These are phyloP conservation scores for Durio zibethinus DNA, from an alignment of 345 rosid genomes.

Conservation along the genomic window DNA sequence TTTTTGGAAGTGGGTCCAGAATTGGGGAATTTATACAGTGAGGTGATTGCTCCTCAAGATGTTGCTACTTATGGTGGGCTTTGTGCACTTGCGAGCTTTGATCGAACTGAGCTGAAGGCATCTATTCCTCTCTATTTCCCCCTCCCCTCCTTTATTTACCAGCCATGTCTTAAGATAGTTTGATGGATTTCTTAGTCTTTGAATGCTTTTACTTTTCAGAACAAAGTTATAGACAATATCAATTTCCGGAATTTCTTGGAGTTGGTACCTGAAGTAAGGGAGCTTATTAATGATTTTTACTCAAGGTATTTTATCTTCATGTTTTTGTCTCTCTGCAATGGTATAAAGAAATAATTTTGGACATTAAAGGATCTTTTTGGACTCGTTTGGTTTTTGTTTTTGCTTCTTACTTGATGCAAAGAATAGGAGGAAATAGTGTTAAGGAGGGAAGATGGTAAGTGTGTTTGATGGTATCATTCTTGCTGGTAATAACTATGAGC, in stretches of 20 bases:
- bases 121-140: not conserved
- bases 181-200: conserved; percentile 20
- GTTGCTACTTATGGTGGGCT: conserved; percentile 98
- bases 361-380: not conserved
- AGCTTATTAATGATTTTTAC: conserved; percentile 92
- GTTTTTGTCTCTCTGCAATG: not conserved
- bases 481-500: not conserved
- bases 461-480: not conserved
- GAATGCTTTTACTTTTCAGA: conserved; percentile 44
- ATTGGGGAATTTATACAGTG: conserved; percentile 74
- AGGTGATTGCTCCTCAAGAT: conserved; percentile 97
- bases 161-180: not conserved
- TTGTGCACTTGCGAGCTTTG: conserved; percentile 98
- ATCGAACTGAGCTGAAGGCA: conserved; percentile 92
- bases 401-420: not conserved
- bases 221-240: conserved; percentile 87
- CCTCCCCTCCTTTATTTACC: not conserved
- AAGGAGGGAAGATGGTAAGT: not conserved
- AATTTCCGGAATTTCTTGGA: conserved; percentile 94
- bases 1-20: conserved; percentile 93
- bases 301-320: conserved; percentile 54
- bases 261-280: conserved; percentile 97
- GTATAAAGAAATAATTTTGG: not conserved
- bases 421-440: not conserved
- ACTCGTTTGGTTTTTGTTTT: not conserved